Evolutionary conservation across 2,329 filamentous ascomycete genomes (phyloP).

Genomic region (Didymella pomorum): DNA sequence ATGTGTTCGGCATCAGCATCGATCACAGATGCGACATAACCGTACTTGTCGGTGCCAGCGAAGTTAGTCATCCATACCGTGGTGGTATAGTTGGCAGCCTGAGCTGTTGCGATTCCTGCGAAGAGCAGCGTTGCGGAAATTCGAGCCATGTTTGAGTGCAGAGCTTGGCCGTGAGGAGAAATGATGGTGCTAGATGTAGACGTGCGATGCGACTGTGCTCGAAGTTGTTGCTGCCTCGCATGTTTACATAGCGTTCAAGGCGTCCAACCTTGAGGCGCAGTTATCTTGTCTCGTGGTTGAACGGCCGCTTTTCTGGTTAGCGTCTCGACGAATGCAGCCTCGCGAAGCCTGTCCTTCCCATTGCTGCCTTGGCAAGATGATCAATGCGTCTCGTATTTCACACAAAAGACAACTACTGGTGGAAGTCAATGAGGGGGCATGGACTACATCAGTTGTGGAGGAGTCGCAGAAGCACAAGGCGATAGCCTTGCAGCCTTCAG

Average conservation of each 20-base stretch:
- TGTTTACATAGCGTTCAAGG: constrained; percentile 13
- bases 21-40: constrained; percentile 17
- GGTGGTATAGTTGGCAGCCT: constrained; percentile 12
- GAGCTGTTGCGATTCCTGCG: constrained; percentile 8
- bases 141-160: neutral
- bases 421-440: neutral
- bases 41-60: constrained; percentile 9
- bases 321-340: neutral
- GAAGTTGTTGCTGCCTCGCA: neutral
- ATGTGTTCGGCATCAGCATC: constrained; percentile 13
- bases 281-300: neutral
- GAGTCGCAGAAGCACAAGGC: neutral
- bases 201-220: too few species aligned
- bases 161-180: neutral
- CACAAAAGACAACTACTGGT: neutral
- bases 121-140: constrained; percentile 6
- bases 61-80: constrained; percentile 14
- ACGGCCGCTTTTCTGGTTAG: constrained; percentile 7
- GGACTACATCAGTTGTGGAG: neutral
- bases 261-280: constrained; percentile 15
- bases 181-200: neutral
- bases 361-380: neutral
- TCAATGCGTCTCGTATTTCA: neutral
- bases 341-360: neutral
- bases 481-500: neutral